Percentiles rank a stretch among this genome's conserved stretches.
These are phyloP conservation scores for Brettanomyces nanus DNA, from an alignment of 805 yeast genomes.

Conservation along the genomic window DNA sequence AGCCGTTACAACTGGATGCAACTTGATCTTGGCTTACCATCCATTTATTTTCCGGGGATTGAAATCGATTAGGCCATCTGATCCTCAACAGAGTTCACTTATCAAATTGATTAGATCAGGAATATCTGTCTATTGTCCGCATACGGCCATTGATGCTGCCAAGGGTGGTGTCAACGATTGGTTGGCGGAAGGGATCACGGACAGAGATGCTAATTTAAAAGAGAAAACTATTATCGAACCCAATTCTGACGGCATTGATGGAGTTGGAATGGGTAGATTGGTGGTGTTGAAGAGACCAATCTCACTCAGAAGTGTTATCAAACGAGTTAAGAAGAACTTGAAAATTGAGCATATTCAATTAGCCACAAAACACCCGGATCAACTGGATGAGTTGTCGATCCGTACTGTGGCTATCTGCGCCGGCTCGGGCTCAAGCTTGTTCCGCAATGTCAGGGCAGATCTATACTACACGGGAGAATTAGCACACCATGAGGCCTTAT, in stretches of 20 bases:
- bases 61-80: conserved; percentile 52
- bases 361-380: conserved; percentile 32
- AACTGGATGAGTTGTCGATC: conserved; percentile 24
- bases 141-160: conserved; percentile 93
- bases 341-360: conserved; percentile 54
- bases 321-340: conserved; percentile 45
- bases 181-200: conserved; percentile 52
- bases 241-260: conserved; percentile 30
- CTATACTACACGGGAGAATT: conserved; percentile 85
- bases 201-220: conserved; percentile 7
- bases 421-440: conserved; percentile 84
- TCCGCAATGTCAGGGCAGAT: conserved; percentile 54
- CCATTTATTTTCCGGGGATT: conserved; percentile 91
- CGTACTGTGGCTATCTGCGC: conserved; percentile 80
- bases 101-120: conserved; percentile 64
- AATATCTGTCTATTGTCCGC: conserved; percentile 91
- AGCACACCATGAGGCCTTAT: conserved; percentile 86
- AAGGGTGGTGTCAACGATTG: conserved; percentile 92
- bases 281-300: conserved; percentile 40
- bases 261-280: conserved; percentile 78
- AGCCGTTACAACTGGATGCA: conserved; percentile 50
- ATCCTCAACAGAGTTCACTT: conserved; percentile 79
- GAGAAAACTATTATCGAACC: conserved; percentile 36
- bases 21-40: conserved; percentile 76
- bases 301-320: conserved; percentile 36